Base-by-base conservation (phyloP, 1,284 basidiomycete genomes). In the Ceratobasidium papillatum region DNA sequence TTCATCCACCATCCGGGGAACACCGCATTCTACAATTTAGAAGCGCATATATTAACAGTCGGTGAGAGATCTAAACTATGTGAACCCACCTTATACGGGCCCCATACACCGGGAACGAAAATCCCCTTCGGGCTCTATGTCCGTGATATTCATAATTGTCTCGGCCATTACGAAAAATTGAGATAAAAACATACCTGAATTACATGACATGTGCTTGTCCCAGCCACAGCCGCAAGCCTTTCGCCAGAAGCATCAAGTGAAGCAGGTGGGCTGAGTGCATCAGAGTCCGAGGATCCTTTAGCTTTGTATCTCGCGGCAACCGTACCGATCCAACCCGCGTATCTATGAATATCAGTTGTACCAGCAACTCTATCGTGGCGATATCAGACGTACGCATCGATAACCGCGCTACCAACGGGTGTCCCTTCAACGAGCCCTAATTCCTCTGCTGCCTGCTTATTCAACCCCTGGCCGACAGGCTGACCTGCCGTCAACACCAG, bases 1-100 rank as follows among this genome's bases (percentile, higher is more conserved):
- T 98, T 99, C 95, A 99, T 98, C 98, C 97, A 96, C 91, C 93
- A 95, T 14, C 91, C 95, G 34, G 92, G 92, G 84, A 99, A 98
- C 32, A 97, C 88, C 19, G 93, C 89, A 79, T 95, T 89, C 90
- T 91, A 77, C 4, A 36, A 17, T 34, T 54, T 4, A 34, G 32
- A 36, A 11, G 34, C 30, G 36, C 32, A 41, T 38, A 25, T 30
- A 49, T 22, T n/a, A 56, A 22, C 32, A 2, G 12, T 25, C 9
- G 22, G 27, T 25, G 11, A 22, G 36, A 27, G 11, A 51, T 43
- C 19, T 30, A 14, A 11, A 34, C 17, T 17, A 17, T 36, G 17
- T n/a, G 38, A 30, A 64, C 79, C 59, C 76, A 89, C 91, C 83
- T 91, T 93, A 84, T 99, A 99, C 0, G 97, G 98, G 0, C 97